Conservation (phyloP, 768 basidiomycete species). For the Serendipita indica region DNA sequence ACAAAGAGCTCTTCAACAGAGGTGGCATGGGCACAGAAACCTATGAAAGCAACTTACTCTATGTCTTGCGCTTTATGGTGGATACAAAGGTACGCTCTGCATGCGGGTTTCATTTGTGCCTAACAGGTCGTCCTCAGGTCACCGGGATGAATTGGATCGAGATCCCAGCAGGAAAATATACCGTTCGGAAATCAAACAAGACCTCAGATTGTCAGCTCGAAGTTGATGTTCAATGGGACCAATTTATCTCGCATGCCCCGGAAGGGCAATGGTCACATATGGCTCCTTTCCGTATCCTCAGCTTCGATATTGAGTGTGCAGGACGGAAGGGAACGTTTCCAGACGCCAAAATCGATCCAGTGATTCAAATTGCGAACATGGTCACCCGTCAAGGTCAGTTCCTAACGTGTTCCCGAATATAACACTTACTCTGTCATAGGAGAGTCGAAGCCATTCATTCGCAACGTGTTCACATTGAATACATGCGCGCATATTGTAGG, state of each 20-base stretch:
- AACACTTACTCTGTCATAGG: slow-evolving; percentile 32
- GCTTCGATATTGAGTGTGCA: slow-evolving; percentile 99
- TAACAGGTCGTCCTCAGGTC: slow-evolving; percentile 35
- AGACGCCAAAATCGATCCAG: slow-evolving; percentile 76
- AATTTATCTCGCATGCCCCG: slow-evolving; percentile 78
- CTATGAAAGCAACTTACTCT: slow-evolving; percentile 89
- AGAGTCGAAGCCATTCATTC: slow-evolving; percentile 82
- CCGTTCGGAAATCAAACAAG: slow-evolving; percentile 41
- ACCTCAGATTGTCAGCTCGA: slow-evolving; percentile 84
- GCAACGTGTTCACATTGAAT: slow-evolving; percentile 93
- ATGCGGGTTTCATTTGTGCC: neutral
- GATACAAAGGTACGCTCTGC: slow-evolving; percentile 61
- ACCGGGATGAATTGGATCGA: slow-evolving; percentile 99
- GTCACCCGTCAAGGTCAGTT: slow-evolving; percentile 85
- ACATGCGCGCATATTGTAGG: slow-evolving; percentile 91
- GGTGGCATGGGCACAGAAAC: slow-evolving; percentile 37
- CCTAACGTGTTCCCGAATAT: neutral
- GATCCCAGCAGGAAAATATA: slow-evolving; percentile 69
- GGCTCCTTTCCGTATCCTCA: slow-evolving; percentile 84
- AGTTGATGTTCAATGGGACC: slow-evolving; percentile 66
- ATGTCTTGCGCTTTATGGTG: slow-evolving; percentile 91
- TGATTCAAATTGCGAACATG: slow-evolving; percentile 99
- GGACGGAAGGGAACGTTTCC: slow-evolving; percentile 97
- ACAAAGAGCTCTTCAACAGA: slow-evolving; percentile 39
- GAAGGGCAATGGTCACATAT: slow-evolving; percentile 87